Conservation (phyloP, 108 stramenopile species). For the Conticribra guillardii region DNA sequence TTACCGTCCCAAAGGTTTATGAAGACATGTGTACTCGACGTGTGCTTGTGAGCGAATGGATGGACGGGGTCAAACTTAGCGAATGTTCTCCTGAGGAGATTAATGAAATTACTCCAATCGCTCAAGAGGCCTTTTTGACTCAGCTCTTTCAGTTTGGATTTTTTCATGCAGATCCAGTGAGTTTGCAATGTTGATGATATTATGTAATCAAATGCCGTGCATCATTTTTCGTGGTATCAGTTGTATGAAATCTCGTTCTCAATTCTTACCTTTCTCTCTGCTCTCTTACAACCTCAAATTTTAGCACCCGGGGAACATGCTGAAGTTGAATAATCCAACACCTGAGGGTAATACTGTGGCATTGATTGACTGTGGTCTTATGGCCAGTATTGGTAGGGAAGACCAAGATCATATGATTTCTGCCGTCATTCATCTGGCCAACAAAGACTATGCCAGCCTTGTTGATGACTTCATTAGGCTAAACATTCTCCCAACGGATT, state of each 20-base stretch:
- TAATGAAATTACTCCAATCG: constrained; percentile 66
- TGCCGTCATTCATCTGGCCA: constrained; percentile 91
- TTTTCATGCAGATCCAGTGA: constrained; percentile 73
- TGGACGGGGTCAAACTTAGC: constrained; percentile 85
- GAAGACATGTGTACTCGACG: constrained; percentile 78
- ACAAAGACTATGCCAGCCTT: constrained; percentile 86
- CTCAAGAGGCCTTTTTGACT: constrained; percentile 89
- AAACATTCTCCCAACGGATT: constrained; percentile 81
- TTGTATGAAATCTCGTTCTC: too few relatives aligned
- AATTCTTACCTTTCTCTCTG: too few relatives aligned
- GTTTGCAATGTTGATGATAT: constrained; percentile 1
- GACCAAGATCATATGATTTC: constrained; percentile 86
- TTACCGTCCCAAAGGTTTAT: constrained; percentile 82
- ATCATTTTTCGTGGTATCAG: too few relatives aligned
- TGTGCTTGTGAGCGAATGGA: constrained; percentile 87
- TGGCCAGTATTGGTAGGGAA: constrained; percentile 71
- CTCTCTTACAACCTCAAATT: too few relatives aligned
- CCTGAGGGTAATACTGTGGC: constrained; percentile 74
- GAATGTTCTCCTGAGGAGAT: constrained; percentile 66
- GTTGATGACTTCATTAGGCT: constrained; percentile 90
- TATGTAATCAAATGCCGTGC: too few relatives aligned
- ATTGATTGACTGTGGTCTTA: constrained; percentile 89
- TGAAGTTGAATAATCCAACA: constrained; percentile 71
- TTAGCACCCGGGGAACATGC: constrained; percentile 65
- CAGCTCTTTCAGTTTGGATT: constrained; percentile 81